Conservation (phyloP, 352 stramenopile species). For the Phytophthora vignae region DNA sequence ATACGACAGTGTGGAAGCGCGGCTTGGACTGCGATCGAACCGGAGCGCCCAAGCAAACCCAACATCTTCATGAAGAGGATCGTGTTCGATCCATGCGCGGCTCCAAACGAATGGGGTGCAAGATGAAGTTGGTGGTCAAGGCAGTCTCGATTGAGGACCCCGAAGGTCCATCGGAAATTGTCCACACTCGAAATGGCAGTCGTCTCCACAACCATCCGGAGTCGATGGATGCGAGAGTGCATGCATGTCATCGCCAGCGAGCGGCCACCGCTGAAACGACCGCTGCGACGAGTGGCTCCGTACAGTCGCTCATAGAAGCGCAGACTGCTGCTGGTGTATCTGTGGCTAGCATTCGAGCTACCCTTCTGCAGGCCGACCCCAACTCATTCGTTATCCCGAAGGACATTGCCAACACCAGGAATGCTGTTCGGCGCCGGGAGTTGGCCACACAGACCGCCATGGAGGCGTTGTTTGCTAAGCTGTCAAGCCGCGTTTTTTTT, state of each 20-base stretch:
- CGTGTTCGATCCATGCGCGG: conserved; percentile 4
- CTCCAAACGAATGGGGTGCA: conserved; percentile 14
- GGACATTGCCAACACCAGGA: conserved; percentile 18
- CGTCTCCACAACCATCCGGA: conserved; percentile 13
- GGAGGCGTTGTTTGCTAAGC: conserved; percentile 9
- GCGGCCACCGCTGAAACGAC: background rate
- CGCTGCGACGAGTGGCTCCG: background rate
- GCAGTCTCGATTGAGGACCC: background rate
- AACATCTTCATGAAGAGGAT: background rate
- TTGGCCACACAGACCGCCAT: conserved; percentile 9
- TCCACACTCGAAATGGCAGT: conserved; percentile 11
- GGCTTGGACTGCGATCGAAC: conserved; percentile 18
- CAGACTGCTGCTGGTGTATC: conserved; percentile 22
- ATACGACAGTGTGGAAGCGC: conserved; percentile 12
- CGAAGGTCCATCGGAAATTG: conserved; percentile 3
- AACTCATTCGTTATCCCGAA: conserved; percentile 15
- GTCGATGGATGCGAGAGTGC: conserved; percentile 18
- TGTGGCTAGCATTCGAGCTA: conserved; percentile 20
- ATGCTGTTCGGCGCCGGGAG: conserved; percentile 7
- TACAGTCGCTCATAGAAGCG: conserved; percentile 9
- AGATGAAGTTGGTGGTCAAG: conserved; percentile 15
- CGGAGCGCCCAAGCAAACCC: conserved; percentile 1
- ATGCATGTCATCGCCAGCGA: background rate
- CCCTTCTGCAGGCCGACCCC: conserved; percentile 1
- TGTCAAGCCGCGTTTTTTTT: conserved; percentile 10